Evolutionary conservation across 345 rosid genomes (phyloP).

Genomic region (Populus deltoides): DNA sequence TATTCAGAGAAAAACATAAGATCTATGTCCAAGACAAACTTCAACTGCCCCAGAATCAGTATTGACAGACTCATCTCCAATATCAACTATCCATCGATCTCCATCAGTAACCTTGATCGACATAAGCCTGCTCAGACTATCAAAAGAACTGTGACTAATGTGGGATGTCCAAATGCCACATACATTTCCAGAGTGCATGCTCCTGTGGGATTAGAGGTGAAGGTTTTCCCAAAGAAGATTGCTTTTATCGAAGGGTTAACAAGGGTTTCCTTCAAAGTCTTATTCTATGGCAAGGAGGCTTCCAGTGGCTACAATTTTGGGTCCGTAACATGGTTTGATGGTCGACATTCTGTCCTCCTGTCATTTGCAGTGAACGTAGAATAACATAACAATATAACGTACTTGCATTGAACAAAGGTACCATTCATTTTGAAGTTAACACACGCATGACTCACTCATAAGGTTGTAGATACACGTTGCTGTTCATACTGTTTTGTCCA

Average conservation of each 20-base stretch:
- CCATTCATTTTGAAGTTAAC: no score
- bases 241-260: constrained; percentile 28
- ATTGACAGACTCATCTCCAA: constrained; percentile 43
- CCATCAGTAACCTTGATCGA: constrained; percentile 46
- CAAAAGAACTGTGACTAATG: constrained; percentile 56
- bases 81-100: constrained; percentile 75
- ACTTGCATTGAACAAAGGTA: no score
- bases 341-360: constrained; percentile 45
- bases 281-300: constrained; percentile 49
- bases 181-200: constrained; percentile 42
- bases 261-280: constrained; percentile 40
- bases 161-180: constrained; percentile 50
- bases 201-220: constrained; percentile 53
- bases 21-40: constrained; percentile 42
- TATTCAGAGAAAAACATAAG: constrained; percentile 51
- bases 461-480: no score
- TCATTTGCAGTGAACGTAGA: constrained; percentile 53
- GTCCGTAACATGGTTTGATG: constrained; percentile 57
- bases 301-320: constrained; percentile 56
- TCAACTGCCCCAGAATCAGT: constrained; percentile 45
- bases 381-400: neutral
- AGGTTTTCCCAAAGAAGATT: constrained; percentile 48
- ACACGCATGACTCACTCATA: no score
- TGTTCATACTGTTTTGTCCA: no score
- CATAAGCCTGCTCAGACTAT: constrained; percentile 20